These are phyloP conservation scores for Colletotrichum filicis DNA, from an alignment of 2,329 filamentous ascomycete genomes.

Conservation along the genomic window DNA sequence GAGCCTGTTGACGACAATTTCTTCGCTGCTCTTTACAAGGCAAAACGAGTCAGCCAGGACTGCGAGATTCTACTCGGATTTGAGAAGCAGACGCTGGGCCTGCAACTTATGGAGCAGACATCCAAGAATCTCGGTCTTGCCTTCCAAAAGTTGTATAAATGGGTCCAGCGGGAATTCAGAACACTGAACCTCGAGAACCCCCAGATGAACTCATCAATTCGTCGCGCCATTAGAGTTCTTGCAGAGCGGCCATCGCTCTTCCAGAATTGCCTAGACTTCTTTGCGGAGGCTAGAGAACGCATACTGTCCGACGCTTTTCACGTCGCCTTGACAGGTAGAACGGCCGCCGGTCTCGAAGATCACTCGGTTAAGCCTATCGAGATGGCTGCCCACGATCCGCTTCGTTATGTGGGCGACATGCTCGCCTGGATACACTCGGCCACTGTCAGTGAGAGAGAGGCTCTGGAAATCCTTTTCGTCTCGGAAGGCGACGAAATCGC, in stretches of 20 bases:
- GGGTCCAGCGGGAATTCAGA: conserved; percentile 95
- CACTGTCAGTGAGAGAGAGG: conserved; percentile 92
- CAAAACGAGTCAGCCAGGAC: conserved; percentile 89
- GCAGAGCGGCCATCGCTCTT: conserved; percentile 92
- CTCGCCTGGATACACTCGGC: conserved; percentile 96
- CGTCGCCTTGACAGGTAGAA: conserved; percentile 81
- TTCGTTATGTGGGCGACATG: conserved; percentile 97
- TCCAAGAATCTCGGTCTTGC: conserved; percentile 88
- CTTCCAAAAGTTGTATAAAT: conserved; percentile 95
- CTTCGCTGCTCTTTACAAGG: conserved; percentile 79
- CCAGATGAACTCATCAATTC: conserved; percentile 87
- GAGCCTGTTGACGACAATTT: conserved; percentile 89
- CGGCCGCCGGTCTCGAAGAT: conserved; percentile 67
- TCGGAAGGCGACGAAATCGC: conserved; percentile 90
- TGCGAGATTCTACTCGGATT: conserved; percentile 90
- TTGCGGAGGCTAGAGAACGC: conserved; percentile 88
- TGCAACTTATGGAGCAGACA: conserved; percentile 92
- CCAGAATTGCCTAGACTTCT: conserved; percentile 92
- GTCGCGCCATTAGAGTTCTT: conserved; percentile 84
- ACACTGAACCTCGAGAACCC: conserved; percentile 93
- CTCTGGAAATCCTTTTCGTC: conserved; percentile 90
- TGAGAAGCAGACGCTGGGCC: conserved; percentile 86
- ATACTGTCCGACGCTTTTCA: conserved; percentile 92
- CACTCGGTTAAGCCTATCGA: conserved; percentile 87
- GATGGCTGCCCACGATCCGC: conserved; percentile 88